Base-by-base conservation (phyloP, 2,329 filamentous ascomycete genomes). In the Phialemoniopsis sp. region DNA sequence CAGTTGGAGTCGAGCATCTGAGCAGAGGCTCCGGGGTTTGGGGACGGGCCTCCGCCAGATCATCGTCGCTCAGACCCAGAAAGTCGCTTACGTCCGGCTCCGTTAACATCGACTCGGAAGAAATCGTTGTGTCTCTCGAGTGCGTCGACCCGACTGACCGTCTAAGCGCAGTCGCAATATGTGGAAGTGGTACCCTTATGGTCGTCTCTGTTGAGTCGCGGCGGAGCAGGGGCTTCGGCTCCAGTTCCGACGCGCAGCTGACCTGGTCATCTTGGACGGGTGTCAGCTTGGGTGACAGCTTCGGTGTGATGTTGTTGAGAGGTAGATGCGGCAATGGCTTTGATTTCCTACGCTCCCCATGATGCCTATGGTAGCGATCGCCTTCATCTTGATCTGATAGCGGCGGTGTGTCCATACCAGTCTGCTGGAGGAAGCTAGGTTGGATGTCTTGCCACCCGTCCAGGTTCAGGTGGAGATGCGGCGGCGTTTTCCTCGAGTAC, bases 41-140 rank as follows among this genome's bases (percentile, higher is more conserved):
- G 34, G 42, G 32, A 8, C 33, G 43, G 8, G 46, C 57, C 47
- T 80, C 76, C 8, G 75, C 73, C 44, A 80, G 76, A 40, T 80
- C 76, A 21, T 80, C 75, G 43, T 80, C 76, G 41, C 66, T 72
- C 6, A 80, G 59, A 15, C 65, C 62, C 38, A 76, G 60, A 37
- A 80, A 78, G 30, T 80, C 76, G 14, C 67, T 63, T 16, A 78
- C 57, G 29, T 67, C 68, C 6, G 75, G 75, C 47, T 78, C 75
- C 34, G 62, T 59, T 4, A 78, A 62, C 2, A 66, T 60, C 2
- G 59, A 53, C 39, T 60, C 61, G 19, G 53, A 48, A 10, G 21
- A 26, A 6, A n/a, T n/a, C n/a, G n/a, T n/a, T n/a, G n/a, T 43
- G n/a, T 14, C 44, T 49, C 32, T 26, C 10, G 21, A 26, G 6